phyloP scores from a whole-genome alignment of 2,329 filamentous ascomycete species.

The Neofusicoccum laricinum region DNA sequence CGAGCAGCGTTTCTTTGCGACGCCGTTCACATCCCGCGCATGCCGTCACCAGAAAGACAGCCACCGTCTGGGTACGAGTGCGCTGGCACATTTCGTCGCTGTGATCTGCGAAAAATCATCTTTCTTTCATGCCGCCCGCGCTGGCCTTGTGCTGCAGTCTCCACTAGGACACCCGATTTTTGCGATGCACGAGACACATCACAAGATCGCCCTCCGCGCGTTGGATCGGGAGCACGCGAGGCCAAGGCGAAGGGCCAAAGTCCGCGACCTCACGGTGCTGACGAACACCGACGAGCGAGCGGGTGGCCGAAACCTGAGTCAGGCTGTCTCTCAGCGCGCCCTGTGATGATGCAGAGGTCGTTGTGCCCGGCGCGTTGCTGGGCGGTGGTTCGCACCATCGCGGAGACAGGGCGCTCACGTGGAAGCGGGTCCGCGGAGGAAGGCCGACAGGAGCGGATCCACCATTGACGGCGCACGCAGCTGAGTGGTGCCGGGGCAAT shows the following conservation, averaged over 20 bases:
- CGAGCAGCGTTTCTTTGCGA: no score
- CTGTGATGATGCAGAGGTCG: background rate
- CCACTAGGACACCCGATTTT: background rate
- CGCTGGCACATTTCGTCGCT: background rate
- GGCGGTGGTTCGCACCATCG: background rate
- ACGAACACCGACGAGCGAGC: background rate
- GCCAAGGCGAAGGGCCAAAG: background rate
- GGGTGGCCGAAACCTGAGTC: background rate
- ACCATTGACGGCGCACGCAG: background rate
- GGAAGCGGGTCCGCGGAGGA: conserved; percentile 3
- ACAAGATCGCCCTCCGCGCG: background rate
- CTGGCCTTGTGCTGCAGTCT: background rate
- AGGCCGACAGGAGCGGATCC: background rate
- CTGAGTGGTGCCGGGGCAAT: background rate
- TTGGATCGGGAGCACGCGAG: background rate
- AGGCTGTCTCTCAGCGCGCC: background rate
- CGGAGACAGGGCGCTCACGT: background rate
- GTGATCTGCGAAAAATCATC: background rate
- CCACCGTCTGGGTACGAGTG: no score
- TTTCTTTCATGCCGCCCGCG: background rate
- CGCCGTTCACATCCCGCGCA: no score
- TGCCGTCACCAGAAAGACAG: background rate
- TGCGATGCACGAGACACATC: background rate
- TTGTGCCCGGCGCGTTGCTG: background rate
- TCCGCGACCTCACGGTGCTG: background rate